Evolutionary conservation across 1,284 basidiomycete genomes (phyloP).

Genomic region (Ganoderma boninense): DNA sequence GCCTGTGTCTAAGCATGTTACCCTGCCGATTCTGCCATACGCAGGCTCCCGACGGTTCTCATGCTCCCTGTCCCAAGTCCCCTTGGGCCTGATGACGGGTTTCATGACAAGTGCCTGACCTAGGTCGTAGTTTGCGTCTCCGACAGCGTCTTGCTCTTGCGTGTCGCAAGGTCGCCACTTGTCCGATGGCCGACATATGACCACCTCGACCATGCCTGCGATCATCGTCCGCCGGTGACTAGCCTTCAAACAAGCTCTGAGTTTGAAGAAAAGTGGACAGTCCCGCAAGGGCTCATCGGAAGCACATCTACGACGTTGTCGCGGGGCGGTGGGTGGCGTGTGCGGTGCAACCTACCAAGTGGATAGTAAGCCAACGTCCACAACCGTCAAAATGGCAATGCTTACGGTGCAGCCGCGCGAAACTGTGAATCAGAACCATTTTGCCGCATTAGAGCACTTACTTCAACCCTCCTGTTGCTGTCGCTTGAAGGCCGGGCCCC

Average conservation of each 20-base stretch:
- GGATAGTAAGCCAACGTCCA: neutral
- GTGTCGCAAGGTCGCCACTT: neutral
- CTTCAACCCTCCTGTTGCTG: slow-evolving; percentile 7
- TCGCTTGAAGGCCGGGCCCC: slow-evolving; percentile 5
- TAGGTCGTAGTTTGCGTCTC: neutral
- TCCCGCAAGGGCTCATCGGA: neutral
- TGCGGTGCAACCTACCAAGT: neutral
- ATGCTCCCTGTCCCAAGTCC: neutral
- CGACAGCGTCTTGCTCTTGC: slow-evolving; percentile 11
- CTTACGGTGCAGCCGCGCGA: neutral
- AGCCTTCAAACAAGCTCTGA: neutral
- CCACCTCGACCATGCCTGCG: neutral
- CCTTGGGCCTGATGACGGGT: neutral
- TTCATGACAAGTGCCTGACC: slow-evolving; percentile 14
- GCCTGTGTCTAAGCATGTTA: slow-evolving; percentile 6
- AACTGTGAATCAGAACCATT: slow-evolving; percentile 9
- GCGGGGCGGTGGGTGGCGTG: neutral
- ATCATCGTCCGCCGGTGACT: neutral
- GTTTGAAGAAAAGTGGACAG: neutral
- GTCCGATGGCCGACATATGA: neutral
- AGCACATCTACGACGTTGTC: neutral
- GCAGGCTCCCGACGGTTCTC: neutral
- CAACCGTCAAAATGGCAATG: neutral
- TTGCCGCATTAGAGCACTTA: neutral
- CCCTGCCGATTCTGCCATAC: slow-evolving; percentile 5